Conservation (phyloP, 1,284 basidiomycete species). For the Cystobasidium pallidum region DNA sequence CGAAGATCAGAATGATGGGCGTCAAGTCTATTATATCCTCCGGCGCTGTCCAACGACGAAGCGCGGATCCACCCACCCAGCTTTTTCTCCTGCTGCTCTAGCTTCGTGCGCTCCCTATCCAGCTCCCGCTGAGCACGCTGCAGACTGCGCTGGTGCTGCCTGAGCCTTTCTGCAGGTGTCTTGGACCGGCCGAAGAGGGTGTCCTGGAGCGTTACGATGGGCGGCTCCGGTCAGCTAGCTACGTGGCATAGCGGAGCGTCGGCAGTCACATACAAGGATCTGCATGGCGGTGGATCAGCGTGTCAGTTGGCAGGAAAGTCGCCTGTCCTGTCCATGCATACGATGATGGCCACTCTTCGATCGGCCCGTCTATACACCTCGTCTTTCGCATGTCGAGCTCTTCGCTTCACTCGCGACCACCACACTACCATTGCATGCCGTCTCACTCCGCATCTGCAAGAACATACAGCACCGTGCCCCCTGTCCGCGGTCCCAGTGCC, state of each 20-base stretch:
- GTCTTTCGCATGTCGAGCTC: neutral
- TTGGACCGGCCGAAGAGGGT: constrained; percentile 90
- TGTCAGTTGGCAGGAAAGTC: neutral
- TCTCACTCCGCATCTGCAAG: neutral
- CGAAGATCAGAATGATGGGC: neutral
- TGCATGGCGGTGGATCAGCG: constrained; percentile 1
- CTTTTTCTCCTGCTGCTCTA: constrained; percentile 76
- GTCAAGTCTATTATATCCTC: too few species aligned
- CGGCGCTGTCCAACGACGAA: too few species aligned
- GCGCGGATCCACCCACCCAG: constrained; percentile 47
- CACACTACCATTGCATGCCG: neutral
- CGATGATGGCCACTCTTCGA: neutral
- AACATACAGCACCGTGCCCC: constrained; percentile 5
- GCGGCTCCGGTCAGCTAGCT: too few species aligned
- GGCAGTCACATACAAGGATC: constrained; percentile 27
- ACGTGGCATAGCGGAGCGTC: too few species aligned
- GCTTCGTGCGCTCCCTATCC: constrained; percentile 89
- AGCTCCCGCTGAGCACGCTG: constrained; percentile 97
- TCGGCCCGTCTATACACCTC: neutral
- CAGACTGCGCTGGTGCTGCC: constrained; percentile 92
- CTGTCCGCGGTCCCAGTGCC: neutral
- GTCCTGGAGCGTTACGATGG: too few species aligned
- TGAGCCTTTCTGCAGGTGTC: constrained; percentile 92
- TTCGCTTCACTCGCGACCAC: neutral
- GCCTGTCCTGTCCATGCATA: neutral